Conservation (phyloP, 2,329 filamentous ascomycete genomes). For the Lasiodiplodia citricola region DNA sequence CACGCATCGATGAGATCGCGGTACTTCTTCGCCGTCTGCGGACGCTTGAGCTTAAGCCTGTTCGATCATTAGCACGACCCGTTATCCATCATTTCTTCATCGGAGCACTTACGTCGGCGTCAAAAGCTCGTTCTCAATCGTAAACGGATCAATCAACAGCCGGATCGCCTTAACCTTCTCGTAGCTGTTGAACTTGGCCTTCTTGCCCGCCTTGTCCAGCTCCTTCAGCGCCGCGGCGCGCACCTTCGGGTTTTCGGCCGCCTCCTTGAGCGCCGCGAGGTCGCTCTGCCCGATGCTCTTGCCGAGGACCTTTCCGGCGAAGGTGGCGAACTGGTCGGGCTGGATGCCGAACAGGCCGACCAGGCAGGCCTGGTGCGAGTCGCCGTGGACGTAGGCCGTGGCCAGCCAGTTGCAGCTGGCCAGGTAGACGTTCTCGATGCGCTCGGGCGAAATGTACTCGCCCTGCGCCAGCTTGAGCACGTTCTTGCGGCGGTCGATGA, state of each 20-base stretch:
- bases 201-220: slow-evolving; percentile 77
- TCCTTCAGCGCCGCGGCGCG: slow-evolving; percentile 77
- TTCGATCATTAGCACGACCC: slow-evolving; percentile 30
- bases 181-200: slow-evolving; percentile 89
- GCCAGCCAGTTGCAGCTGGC: slow-evolving; percentile 78
- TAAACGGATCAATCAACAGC: slow-evolving; percentile 87
- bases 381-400: slow-evolving; percentile 89
- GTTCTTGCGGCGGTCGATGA: slow-evolving; percentile 98
- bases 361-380: slow-evolving; percentile 78
- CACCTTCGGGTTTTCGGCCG: slow-evolving; percentile 72
- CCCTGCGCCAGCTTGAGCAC: slow-evolving; percentile 98
- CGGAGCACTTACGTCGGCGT: slow-evolving; percentile 77
- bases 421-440: slow-evolving; percentile 92
- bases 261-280: slow-evolving; percentile 68
- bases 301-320: slow-evolving; percentile 77
- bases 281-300: slow-evolving; percentile 69
- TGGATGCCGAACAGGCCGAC: slow-evolving; percentile 90
- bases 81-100: not conserved
- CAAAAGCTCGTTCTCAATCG: slow-evolving; percentile 87
- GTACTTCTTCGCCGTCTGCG: slow-evolving; percentile 68
- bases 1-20: slow-evolving; percentile 63
- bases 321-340: slow-evolving; percentile 80
- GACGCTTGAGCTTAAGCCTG: slow-evolving; percentile 74
- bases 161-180: slow-evolving; percentile 79
- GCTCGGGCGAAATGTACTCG: slow-evolving; percentile 97